Percentiles rank a stretch among this genome's conserved stretches.
Conservation (phyloP, 441 rosid genomes). For the Mallotus japonicus region DNA sequence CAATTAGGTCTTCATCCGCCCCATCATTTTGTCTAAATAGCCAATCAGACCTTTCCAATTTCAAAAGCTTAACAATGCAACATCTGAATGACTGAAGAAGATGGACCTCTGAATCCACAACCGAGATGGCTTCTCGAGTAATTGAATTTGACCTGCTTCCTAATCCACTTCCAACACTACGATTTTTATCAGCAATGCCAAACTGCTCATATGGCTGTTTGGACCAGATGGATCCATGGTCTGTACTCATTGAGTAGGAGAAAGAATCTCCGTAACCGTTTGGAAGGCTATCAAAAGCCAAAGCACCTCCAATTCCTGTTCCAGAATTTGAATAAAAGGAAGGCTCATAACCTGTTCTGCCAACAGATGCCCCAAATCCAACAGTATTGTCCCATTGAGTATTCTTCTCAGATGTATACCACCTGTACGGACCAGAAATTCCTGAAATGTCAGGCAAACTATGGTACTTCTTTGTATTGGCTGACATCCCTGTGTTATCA, state of each 20-base stretch:
- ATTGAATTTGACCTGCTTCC: conserved; percentile 47
- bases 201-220: conserved; percentile 97
- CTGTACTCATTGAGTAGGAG: conserved; percentile 36
- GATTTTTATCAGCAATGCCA: conserved; percentile 68
- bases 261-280: conserved; percentile 52
- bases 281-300: conserved; percentile 45
- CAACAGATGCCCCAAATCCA: conserved; percentile 51
- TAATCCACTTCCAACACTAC: conserved; percentile 46
- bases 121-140: conserved; percentile 40
- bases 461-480: conserved; percentile 67
- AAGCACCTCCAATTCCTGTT: conserved; percentile 46
- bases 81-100: conserved; percentile 78
- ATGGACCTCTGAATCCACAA: conserved; percentile 65
- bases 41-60: conserved; percentile 95
- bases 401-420: conserved; percentile 46
- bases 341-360: conserved; percentile 46
- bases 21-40: conserved; percentile 84
- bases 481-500: conserved; percentile 37
- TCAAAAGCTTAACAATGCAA: conserved; percentile 77
- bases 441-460: conserved; percentile 92
- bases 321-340: conserved; percentile 46
- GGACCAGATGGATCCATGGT: conserved; percentile 84
- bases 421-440: conserved; percentile 52
- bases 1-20: conserved; percentile 86
- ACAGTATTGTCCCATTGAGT: conserved; percentile 51